These are phyloP conservation scores for Mortierella sp. DNA, from an alignment of 371 early-diverging fungal genomes.

Conservation along the genomic window DNA sequence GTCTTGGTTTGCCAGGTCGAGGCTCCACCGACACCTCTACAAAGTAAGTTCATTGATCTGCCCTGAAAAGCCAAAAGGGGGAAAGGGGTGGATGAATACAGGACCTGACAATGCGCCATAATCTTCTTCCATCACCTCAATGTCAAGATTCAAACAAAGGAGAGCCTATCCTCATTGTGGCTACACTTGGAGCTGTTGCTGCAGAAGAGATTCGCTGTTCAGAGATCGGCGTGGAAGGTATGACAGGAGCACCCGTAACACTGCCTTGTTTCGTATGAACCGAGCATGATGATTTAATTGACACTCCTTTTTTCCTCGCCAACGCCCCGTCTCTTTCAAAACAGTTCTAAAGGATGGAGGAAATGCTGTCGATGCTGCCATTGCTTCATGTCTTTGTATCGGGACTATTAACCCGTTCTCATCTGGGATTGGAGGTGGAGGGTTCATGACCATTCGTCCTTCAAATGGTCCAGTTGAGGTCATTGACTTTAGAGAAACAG, in stretches of 20 bases:
- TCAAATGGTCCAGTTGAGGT: constrained; percentile 66
- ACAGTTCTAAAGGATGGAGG: constrained; percentile 91
- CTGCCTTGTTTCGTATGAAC: too few relatives aligned
- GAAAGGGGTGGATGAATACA: too few relatives aligned
- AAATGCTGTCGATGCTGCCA: constrained; percentile 96
- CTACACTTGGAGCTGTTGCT: constrained; percentile 80
- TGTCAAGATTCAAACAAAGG: constrained; percentile 13
- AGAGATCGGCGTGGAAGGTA: constrained; percentile 83
- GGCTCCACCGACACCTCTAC: constrained; percentile 1
- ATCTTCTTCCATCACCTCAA: too few relatives aligned
- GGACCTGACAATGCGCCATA: too few relatives aligned
- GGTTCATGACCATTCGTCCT: constrained; percentile 94
- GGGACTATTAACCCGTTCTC: constrained; percentile 95
- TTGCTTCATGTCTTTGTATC: constrained; percentile 93
- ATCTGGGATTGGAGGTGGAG: constrained; percentile 98
- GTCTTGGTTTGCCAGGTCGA: constrained; percentile 19
- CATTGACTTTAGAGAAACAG: constrained; percentile 92
- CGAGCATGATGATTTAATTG: not conserved
- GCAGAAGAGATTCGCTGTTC: constrained; percentile 89
- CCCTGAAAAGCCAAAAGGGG: too few relatives aligned
- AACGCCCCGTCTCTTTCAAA: not conserved
- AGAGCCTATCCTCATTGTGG: constrained; percentile 39
- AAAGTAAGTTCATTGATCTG: too few relatives aligned
- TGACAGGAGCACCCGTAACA: not conserved
- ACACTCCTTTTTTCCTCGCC: not conserved